Evolutionary conservation across 83 land plant species (phyloP).

Genomic region (Picea engelmannii): DNA sequence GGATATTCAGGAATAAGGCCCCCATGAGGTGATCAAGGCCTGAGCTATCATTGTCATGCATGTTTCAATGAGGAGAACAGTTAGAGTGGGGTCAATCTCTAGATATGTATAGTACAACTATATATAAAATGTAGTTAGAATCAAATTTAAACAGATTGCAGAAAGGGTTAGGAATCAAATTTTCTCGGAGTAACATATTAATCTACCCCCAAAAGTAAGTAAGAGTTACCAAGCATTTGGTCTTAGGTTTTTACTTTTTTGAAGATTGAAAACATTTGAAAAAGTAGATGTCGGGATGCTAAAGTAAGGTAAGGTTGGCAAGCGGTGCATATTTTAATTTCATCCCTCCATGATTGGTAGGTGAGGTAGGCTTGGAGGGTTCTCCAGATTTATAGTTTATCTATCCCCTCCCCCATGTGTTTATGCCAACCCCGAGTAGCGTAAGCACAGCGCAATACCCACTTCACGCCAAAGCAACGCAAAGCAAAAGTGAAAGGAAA

Average conservation of each 20-base stretch:
- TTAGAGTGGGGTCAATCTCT: no score
- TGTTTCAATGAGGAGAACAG: no score
- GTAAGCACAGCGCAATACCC: constrained; percentile 14
- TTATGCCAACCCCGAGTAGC: neutral
- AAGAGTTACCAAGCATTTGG: neutral
- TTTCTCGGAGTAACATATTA: neutral
- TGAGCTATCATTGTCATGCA: no score
- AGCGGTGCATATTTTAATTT: neutral
- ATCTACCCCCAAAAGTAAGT: neutral
- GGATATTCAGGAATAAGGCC: no score
- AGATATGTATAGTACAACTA: no score
- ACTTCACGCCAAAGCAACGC: constrained; percentile 16
- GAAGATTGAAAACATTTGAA: neutral
- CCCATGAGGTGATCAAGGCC: no score
- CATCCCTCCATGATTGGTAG: neutral
- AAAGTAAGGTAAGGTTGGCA: constrained; percentile 9
- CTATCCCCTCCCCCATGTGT: no score
- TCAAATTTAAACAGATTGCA: neutral
- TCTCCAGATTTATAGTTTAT: no score
- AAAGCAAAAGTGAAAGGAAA: neutral
- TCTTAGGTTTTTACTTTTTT: no score
- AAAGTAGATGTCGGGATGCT: neutral
- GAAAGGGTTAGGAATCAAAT: neutral
- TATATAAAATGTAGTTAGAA: neutral
- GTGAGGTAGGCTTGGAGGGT: neutral